Evolutionary conservation across 2,329 filamentous ascomycete genomes (phyloP), one percentile per base, ranked within the genome.

Genomic region (Penicillium sclerotiorum): DNA sequence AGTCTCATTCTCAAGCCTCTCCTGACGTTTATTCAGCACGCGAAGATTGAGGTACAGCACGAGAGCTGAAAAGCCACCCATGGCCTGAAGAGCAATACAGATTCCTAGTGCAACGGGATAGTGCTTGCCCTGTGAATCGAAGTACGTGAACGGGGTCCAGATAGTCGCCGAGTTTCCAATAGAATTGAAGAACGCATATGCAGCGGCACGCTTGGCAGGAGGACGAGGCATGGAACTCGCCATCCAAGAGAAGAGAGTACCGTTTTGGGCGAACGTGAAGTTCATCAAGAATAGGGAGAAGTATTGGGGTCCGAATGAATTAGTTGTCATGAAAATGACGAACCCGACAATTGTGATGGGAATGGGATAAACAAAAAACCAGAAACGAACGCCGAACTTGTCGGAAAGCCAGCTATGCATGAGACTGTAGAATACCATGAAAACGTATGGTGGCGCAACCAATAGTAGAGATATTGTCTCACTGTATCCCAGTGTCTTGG

Each of bases 271-370:
- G 56, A 82, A 82, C 48, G 82, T 73, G 56, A 82, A 80, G 13
- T 75, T 75, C 70, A 82, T 77, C 32, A 82, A 66, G 70, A 82
- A 82, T 47, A 82, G 67, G 18, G 73, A 75, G 65, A 82, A 78
- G 67, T 82, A 84, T n/a, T 77, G 74, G 0, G 79, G 73, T 0
- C 77, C 80, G 47, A 83, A 82, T 23, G 60, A 60, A 8, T 73
- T 59, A 3, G 76, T 78, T 5, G 74, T 75, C 77, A 82, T 82
- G 68, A n/a, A 60, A 49, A 17, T 66, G 67, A 54, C 76, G 77
- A 81, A 83, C 49, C 80, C 80, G 21, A 76, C 53, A 28, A 81
- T 77, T 6, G 75, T 74, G 55, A 82, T 66, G 3, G 75, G 73
- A 23, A 81, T 76, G 0, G 80, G 80, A 52, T 80, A 78, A 25